phyloP scores from a whole-genome alignment of 768 basidiomycete genomes.

The Suillus brevipes region DNA sequence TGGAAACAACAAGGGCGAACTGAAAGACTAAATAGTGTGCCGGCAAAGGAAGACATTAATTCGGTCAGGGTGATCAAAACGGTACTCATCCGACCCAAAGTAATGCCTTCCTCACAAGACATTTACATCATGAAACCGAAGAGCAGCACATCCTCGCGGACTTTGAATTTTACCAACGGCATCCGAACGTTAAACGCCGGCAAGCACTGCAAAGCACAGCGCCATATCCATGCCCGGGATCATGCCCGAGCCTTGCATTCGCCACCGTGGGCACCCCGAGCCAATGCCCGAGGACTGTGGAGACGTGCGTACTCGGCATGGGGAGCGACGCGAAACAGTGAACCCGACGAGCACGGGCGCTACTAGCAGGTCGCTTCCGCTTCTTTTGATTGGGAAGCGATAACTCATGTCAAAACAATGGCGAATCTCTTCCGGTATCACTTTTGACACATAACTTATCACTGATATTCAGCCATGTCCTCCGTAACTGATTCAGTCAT shows the following conservation, averaged over 20 bases:
- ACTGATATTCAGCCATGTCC: slow-evolving; percentile 22
- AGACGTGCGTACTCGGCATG: neutral
- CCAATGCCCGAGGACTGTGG: neutral
- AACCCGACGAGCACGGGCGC: neutral
- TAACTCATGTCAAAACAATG: too few species aligned
- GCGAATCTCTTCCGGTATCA: neutral
- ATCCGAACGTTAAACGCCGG: neutral
- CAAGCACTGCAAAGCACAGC: neutral
- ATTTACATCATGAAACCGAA: slow-evolving; percentile 1
- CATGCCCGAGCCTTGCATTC: neutral
- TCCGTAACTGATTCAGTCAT: slow-evolving; percentile 38
- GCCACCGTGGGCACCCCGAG: neutral
- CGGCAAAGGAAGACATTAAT: neutral
- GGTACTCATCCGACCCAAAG: neutral
- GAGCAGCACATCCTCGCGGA: neutral
- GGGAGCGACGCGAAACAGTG: neutral
- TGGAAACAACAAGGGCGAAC: neutral
- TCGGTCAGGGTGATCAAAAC: neutral
- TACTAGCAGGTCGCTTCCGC: neutral
- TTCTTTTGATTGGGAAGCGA: neutral
- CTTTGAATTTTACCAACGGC: neutral
- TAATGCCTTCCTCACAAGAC: neutral
- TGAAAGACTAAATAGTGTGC: neutral
- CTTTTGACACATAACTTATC: too few species aligned
- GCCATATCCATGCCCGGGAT: neutral